Evolutionary conservation across 805 yeast species (phyloP), one percentile per base, ranked within the genome.

Genomic region (Yamadazyma nakazawae): DNA sequence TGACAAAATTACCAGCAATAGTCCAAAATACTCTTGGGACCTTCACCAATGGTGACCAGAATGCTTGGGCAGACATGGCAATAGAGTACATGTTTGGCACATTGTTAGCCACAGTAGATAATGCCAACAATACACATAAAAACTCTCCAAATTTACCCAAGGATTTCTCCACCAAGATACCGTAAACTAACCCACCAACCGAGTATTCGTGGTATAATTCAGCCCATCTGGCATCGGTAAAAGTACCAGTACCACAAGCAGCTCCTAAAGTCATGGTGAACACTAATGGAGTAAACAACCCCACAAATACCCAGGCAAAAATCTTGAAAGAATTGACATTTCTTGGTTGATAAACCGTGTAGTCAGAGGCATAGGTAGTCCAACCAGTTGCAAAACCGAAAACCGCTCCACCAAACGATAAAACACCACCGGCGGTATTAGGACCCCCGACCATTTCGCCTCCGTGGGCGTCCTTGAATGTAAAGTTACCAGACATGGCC

Each of bases 331-430:
- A 70, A 65, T 77, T 78, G 53, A 84, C 80, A 59, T 79, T 75
- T 57, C 78, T 72, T 54, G 85, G 88, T 79, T 86, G 88, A 72
- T 88, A 91, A 37, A 85, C 89, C 42, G 96, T 88, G 70, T 90
- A 91, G 70, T 90, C 97, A 43, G 96, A 81, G 24, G 97, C 94
- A 57, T 84, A 88, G 16, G 96, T 84, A 47, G 95, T 81, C 97
- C 97, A 90, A 52, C 97, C 97, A 45, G 96, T 80, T 42, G 96
- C 95, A 60, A 84, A 90, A 53, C 97, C 97, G 58, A 80, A 90
- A 53, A 86, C 65, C 37, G 94, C 68, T 64, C 90, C 84, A 62
- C 96, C 96, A 55, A 85, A 88, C 17, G 92, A 81, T 47, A 90
- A 71, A 16, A 88, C 90, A 58, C 65, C 58, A 53, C 88, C 96